Percentiles rank a stretch among this genome's conserved stretches.
These are phyloP conservation scores for Pestalotiopsis sp. DNA, from an alignment of 2,329 filamentous ascomycete species.

Conservation along the genomic window DNA sequence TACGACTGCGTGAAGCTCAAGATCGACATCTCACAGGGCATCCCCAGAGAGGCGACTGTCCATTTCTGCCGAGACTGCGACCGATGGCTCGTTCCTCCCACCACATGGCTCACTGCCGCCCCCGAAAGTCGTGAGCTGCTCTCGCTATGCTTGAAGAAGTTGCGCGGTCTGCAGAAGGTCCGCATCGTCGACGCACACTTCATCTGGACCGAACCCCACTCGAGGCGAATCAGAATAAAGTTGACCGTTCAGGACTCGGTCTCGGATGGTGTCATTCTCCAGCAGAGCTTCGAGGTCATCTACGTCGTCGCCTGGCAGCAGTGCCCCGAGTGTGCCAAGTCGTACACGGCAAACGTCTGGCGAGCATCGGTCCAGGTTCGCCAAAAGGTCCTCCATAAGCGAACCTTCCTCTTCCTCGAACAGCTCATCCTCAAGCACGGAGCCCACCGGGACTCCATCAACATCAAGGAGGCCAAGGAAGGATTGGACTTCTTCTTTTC, in stretches of 20 bases:
- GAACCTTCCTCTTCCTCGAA: slow-evolving; percentile 73
- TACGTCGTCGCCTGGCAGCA: slow-evolving; percentile 91
- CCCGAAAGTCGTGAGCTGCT: slow-evolving; percentile 92
- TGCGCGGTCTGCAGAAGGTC: slow-evolving; percentile 84
- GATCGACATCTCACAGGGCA: slow-evolving; percentile 87
- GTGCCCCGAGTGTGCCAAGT: slow-evolving; percentile 93
- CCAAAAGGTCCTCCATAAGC: slow-evolving; percentile 96
- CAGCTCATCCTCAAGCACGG: slow-evolving; percentile 94
- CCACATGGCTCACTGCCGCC: slow-evolving; percentile 80
- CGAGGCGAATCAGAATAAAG: slow-evolving; percentile 88
- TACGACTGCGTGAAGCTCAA: slow-evolving; percentile 95
- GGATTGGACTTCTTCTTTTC: slow-evolving; percentile 96
- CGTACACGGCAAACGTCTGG: slow-evolving; percentile 96
- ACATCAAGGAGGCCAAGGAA: slow-evolving; percentile 96
- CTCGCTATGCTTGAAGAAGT: slow-evolving; percentile 85
- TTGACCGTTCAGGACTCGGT: slow-evolving; percentile 82
- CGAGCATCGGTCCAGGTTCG: slow-evolving; percentile 90
- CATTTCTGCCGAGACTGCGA: slow-evolving; percentile 96
- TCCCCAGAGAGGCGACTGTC: slow-evolving; percentile 86
- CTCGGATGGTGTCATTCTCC: slow-evolving; percentile 68
- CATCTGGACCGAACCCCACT: slow-evolving; percentile 98
- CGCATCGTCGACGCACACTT: slow-evolving; percentile 95
- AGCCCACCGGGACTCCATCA: slow-evolving; percentile 90
- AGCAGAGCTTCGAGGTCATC: slow-evolving; percentile 94
- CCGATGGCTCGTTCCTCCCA: slow-evolving; percentile 85